A percentile compares a stretch with the other conserved stretches of the same genome.
phyloP scores from a whole-genome alignment of 306 rosid species.

The Vigna unguiculata region DNA sequence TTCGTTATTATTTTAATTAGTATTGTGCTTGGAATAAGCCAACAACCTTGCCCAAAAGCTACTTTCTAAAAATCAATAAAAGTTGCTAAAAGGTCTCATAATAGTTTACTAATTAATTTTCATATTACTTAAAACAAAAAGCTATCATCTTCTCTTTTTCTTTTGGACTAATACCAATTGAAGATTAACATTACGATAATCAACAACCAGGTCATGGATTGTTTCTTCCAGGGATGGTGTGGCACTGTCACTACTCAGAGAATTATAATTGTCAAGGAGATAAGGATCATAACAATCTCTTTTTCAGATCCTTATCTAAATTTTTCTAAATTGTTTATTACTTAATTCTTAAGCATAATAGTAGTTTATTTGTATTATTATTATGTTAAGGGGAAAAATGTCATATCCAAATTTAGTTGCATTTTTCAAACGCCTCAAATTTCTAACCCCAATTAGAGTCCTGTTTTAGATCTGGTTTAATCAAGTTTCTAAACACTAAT shows the following conservation, averaged over 20 bases:
- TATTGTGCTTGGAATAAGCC: slow-evolving; percentile 35
- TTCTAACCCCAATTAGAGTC: not conserved
- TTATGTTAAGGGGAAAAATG: not conserved
- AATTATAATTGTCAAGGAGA: not conserved
- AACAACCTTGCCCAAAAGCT: slow-evolving; percentile 48
- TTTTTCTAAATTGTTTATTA: no score
- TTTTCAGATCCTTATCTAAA: not conserved
- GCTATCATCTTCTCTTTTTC: not conserved
- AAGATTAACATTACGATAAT: not conserved
- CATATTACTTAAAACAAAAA: no score
- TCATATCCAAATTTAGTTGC: not conserved
- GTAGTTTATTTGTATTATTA: no score
- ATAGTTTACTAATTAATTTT: not conserved
- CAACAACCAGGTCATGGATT: no score
- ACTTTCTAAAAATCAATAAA: slow-evolving; percentile 21
- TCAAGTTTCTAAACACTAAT: not conserved
- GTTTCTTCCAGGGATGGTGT: no score
- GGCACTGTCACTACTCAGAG: not conserved
- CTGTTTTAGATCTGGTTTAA: not conserved
- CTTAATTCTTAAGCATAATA: no score
- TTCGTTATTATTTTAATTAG: slow-evolving; percentile 27
- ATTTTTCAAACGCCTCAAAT: not conserved
- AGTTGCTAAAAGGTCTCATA: not conserved
- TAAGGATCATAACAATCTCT: no score
- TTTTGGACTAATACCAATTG: not conserved